Base-by-base conservation (phyloP, 106 monocot species). In the Dendrobium huoshanense region DNA sequence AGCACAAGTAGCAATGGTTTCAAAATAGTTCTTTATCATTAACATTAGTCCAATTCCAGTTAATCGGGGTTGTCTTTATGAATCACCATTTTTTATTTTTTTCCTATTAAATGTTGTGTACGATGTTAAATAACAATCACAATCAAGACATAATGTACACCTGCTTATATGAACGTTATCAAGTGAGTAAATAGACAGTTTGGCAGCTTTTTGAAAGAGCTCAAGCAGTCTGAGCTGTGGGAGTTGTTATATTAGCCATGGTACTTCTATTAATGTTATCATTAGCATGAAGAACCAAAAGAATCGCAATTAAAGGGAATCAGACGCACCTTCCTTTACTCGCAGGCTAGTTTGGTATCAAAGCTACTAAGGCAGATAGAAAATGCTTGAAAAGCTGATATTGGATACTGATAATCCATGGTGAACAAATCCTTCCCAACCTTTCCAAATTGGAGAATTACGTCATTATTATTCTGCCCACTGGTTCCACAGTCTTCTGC, bases 361-460 rank as follows among this genome's bases (percentile, higher is more conserved):
- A 96, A 93, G 82, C 96, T 96, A 44, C 96, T 96, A 73, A 96
- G 91, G 77, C 96, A 96, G 49, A 93, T 90, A 2, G 91, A 93
- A 84, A 96, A 96, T 9, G 96, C 96, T 77, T 96, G 96, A 75
- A 96, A 96, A 47, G 96, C 90, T 13, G 93, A 96, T 41, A 96
- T 68, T 2, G 95, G 95, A 74, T 96, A 96, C 8, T 83, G 54
- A 72, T 85, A 96, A 87, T 96, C 96, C 93, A 96, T 96, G 33
- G 96, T 96, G 88, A 96, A 93, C 77, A 93, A 48, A 68, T 96
- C 96, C 83, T 91, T 96, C 54, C 90, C 96, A 10, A 93, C 87
- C 64, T 93, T 96, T 9, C 96, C 96, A 80, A 96, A 96, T 79
- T 96, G 96, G 41, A 96, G 93, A 68, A 96, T 84, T 54, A 93